Conservation (phyloP, 805 yeast species). For the Yarrowia deformans region DNA sequence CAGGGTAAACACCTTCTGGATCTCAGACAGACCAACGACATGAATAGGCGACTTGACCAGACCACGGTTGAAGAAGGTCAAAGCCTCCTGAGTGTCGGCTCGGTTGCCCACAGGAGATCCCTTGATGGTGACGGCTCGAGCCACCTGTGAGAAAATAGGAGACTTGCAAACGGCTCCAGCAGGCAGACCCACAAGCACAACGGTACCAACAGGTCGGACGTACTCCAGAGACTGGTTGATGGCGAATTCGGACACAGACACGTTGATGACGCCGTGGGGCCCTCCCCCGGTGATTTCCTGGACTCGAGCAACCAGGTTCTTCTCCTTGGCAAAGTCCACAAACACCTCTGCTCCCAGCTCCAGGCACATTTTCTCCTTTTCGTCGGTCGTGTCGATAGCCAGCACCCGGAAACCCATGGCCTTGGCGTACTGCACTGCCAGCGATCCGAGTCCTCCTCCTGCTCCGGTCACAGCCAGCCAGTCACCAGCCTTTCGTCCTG, state of each 20-base stretch:
- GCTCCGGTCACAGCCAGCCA: conserved; percentile 84
- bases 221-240: conserved; percentile 58
- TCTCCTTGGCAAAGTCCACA: conserved; percentile 61
- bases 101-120: conserved; percentile 70
- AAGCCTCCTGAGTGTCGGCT: conserved; percentile 65
- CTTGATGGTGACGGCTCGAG: conserved; percentile 60
- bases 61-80: conserved; percentile 62
- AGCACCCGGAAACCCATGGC: conserved; percentile 79
- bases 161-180: conserved; percentile 63
- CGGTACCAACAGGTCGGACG: conserved; percentile 62
- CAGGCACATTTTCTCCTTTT: conserved; percentile 62
- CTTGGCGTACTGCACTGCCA: conserved; percentile 75
- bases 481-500: conserved; percentile 70
- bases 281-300: conserved; percentile 64
- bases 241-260: conserved; percentile 65
- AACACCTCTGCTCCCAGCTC: conserved; percentile 69
- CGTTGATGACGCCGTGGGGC: conserved; percentile 74
- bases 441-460: conserved; percentile 79
- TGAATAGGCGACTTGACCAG: conserved; percentile 62
- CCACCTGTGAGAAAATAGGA: conserved; percentile 62
- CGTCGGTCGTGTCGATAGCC: conserved; percentile 74
- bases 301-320: conserved; percentile 58
- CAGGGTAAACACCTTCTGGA: conserved; percentile 57
- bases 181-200: conserved; percentile 68
- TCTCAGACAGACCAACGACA: conserved; percentile 61